phyloP scores from a whole-genome alignment of 345 rosid genomes.

The Ceriops tagal region DNA sequence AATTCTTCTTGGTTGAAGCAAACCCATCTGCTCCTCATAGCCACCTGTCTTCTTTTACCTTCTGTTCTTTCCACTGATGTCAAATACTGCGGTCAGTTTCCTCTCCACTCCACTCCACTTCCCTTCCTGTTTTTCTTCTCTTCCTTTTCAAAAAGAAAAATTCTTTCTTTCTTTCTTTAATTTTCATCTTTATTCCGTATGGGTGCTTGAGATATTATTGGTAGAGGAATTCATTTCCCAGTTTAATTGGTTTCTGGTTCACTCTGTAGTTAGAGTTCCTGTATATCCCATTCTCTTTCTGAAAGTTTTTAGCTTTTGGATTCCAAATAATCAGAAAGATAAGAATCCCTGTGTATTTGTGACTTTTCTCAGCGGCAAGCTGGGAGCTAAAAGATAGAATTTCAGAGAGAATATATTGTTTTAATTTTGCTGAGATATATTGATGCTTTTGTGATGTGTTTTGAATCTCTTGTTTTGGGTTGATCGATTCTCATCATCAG shows the following conservation, averaged over 20 bases:
- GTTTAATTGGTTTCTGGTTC: background rate
- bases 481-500: too few species aligned
- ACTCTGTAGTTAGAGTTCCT: background rate
- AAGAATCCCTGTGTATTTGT: too few species aligned
- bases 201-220: background rate
- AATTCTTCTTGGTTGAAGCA: constrained; percentile 7
- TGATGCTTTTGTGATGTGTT: too few species aligned
- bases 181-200: background rate
- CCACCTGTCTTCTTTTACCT: constrained; percentile 15
- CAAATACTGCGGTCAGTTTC: constrained; percentile 29
- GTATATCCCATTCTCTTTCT: too few species aligned
- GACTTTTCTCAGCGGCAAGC: too few species aligned
- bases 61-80: constrained; percentile 15
- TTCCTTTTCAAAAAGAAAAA: too few species aligned
- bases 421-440: too few species aligned
- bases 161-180: too few species aligned
- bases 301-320: background rate
- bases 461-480: too few species aligned
- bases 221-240: background rate
- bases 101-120: background rate
- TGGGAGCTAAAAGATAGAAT: too few species aligned
- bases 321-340: background rate
- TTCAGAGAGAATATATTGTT: too few species aligned
- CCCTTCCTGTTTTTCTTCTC: background rate
- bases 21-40: background rate